Base-by-base conservation (phyloP, 331 rosid genomes). In the Quercus lobata region DNA sequence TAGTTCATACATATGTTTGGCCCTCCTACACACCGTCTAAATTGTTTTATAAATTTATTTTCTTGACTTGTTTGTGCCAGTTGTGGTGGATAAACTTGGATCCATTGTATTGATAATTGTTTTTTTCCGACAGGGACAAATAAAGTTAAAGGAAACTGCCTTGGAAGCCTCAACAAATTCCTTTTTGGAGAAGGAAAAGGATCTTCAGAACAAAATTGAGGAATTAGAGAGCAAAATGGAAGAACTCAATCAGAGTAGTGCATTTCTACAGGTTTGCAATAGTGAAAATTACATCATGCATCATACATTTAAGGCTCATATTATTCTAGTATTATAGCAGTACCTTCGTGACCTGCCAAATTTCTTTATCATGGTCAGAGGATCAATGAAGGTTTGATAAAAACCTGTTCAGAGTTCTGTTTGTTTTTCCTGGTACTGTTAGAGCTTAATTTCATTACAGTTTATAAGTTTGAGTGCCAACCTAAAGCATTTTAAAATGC, bases 111-210 rank as follows among this genome's bases (percentile, higher is more conserved):
- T 17, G 41, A 19, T 68, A 14, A 71, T 71, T 71, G 58, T 14
- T 76, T 46, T 18, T 8, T 6, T 79, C 16, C 72, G 78, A 52
- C 88, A 96, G 99, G 97, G 87, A 69, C 84, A 84, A 76, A 84
- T 90, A 79, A 81, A 86, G 75, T 76, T 81, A 46, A 93, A 89
- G 82, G 98, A 96, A 90, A 82, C 77, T 61, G 89, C 91, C 27
- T 80, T 91, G 84, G 92, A 89, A 86, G 76, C 82, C 73, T 91
- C 94, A 72, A 77, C 85, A 71, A 72, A 80, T 87, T 81, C 89
- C 46, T 91, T 84, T 81, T 65, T 77, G 84, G 88, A 88, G 81
- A 92, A 90, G 87, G 97, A 92, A 80, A 89, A 83, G 78, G 95
- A 91, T 81, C 88, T 96, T 71, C 94, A 87, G 78, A 84, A 81